phyloP scores from a whole-genome alignment of 768 basidiomycete species.

The Serpula lacrymans region DNA sequence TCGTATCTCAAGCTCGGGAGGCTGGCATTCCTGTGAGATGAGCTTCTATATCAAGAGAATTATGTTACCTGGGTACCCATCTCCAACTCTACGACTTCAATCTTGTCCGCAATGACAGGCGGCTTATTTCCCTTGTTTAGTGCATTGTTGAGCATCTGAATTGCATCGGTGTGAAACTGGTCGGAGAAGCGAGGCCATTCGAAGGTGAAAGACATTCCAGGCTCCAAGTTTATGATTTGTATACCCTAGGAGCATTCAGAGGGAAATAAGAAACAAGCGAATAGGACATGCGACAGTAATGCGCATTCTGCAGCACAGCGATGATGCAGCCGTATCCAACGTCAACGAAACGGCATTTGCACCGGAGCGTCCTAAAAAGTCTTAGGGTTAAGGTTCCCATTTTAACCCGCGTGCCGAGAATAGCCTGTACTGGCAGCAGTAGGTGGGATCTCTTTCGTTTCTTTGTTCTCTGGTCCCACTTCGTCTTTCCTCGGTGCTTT shows the following conservation, averaged over 20 bases:
- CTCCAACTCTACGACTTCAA: conserved; percentile 97
- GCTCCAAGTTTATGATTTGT: background rate
- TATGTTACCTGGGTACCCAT: conserved; percentile 90
- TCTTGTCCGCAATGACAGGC: conserved; percentile 94
- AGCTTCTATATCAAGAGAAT: background rate
- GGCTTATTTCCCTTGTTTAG: conserved; percentile 98
- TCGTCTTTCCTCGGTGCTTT: too few species aligned
- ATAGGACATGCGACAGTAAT: too few species aligned
- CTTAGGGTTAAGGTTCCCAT: too few species aligned
- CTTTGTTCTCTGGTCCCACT: too few species aligned
- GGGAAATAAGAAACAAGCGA: background rate
- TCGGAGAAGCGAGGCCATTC: conserved; percentile 97
- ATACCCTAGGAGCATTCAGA: background rate
- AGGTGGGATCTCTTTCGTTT: too few species aligned
- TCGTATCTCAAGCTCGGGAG: conserved; percentile 94
- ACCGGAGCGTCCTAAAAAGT: too few species aligned
- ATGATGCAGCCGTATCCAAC: background rate
- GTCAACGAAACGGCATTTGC: conserved; percentile 4
- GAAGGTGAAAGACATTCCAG: conserved; percentile 82
- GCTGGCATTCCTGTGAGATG: conserved; percentile 43
- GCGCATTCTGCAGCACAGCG: conserved; percentile 5
- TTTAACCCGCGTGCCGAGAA: too few species aligned
- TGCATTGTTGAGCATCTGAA: conserved; percentile 94
- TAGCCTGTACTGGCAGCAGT: too few species aligned
- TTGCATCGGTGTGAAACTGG: conserved; percentile 94